These are phyloP conservation scores for Alternaria brassicae DNA, from an alignment of 2,329 filamentous ascomycete genomes.

Conservation along the genomic window DNA sequence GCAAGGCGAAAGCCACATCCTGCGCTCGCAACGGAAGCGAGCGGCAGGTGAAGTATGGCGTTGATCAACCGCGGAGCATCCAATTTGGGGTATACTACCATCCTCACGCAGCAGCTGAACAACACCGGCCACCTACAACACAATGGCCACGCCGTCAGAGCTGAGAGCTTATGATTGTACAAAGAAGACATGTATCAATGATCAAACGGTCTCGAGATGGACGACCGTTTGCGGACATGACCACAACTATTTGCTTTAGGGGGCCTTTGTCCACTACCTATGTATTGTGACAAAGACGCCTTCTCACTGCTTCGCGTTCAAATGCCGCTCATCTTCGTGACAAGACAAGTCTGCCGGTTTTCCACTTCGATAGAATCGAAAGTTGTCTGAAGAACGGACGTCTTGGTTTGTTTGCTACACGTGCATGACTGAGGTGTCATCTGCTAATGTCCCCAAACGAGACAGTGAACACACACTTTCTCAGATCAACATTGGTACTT, in stretches of 20 bases:
- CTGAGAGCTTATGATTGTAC: slow-evolving; percentile 16
- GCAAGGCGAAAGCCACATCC: not conserved
- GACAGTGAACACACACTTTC: not conserved
- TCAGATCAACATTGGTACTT: not conserved
- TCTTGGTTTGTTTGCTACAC: slow-evolving; percentile 15
- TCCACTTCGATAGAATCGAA: not conserved
- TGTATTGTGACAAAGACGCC: slow-evolving; percentile 28
- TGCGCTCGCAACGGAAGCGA: not conserved
- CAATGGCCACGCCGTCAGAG: not conserved
- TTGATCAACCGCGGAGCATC: not conserved
- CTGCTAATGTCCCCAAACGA: slow-evolving; percentile 4
- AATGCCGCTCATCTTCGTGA: slow-evolving; percentile 3
- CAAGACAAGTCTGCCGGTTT: not conserved
- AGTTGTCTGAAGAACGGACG: not conserved
- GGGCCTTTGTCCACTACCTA: slow-evolving; percentile 26
- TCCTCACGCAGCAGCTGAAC: slow-evolving; percentile 9
- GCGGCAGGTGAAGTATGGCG: not conserved
- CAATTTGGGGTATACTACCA: not conserved
- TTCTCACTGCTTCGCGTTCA: not conserved
- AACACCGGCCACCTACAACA: slow-evolving; percentile 3
- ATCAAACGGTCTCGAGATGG: slow-evolving; percentile 14
- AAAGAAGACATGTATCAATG: slow-evolving; percentile 23
- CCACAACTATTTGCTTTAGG: slow-evolving; percentile 25
- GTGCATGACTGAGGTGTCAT: not conserved
- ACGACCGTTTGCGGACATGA: slow-evolving; percentile 27